phyloP scores from a whole-genome alignment of 495 filamentous ascomycete species.

The Trichoderma reesei region DNA sequence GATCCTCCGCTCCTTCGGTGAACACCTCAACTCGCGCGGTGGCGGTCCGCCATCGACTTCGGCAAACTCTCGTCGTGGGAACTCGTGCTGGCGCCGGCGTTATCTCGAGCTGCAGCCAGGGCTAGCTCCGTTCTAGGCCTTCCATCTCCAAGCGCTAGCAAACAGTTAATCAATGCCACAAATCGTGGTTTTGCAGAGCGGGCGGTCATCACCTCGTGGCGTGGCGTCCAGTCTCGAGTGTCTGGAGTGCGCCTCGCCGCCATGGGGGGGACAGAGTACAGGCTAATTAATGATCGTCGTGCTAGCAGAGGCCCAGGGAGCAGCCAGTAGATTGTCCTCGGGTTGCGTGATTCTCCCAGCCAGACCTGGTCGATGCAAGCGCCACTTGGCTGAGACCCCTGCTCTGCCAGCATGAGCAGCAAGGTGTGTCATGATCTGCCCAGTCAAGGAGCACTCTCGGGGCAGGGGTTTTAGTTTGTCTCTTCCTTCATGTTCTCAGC shows the following conservation, averaged over 20 bases:
- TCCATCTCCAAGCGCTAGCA: background rate
- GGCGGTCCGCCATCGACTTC: background rate
- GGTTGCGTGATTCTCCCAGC: conserved; percentile 4
- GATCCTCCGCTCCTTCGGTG: background rate
- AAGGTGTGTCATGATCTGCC: conserved; percentile 8
- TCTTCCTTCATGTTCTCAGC: background rate
- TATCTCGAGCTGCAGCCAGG: background rate
- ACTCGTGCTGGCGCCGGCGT: background rate
- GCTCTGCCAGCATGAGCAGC: background rate
- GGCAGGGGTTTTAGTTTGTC: background rate
- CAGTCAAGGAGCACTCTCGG: background rate
- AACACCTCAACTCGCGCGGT: background rate
- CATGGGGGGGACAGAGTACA: too few species aligned
- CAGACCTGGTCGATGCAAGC: background rate
- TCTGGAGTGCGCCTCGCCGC: background rate
- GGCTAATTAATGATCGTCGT: conserved; percentile 9
- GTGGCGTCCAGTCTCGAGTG: background rate
- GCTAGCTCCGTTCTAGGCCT: conserved; percentile 7
- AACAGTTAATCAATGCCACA: background rate
- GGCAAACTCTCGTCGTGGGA: conserved; percentile 3
- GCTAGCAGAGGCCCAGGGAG: background rate
- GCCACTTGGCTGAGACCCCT: background rate
- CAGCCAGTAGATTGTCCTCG: conserved; percentile 5
- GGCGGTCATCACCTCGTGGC: conserved; percentile 5
- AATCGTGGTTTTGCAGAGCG: background rate